These are phyloP conservation scores for Paramyrothecium sp. DNA, from an alignment of 2,329 filamentous ascomycete species.

Conservation along the genomic window DNA sequence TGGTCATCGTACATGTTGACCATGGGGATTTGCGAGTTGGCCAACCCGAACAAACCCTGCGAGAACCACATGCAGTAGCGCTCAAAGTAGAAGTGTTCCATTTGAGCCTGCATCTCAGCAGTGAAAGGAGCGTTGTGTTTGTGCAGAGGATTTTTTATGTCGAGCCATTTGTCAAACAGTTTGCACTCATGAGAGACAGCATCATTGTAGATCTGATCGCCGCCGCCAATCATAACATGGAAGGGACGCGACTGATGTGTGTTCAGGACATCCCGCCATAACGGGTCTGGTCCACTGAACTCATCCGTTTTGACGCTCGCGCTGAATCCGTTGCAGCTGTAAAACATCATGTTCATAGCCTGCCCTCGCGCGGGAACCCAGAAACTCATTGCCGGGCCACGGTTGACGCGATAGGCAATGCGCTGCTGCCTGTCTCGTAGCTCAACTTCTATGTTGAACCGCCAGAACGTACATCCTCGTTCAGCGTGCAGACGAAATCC, in stretches of 20 bases:
- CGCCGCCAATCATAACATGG: conserved; percentile 97
- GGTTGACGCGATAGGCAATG: conserved; percentile 93
- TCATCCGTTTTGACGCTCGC: conserved; percentile 72
- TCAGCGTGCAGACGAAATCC: conserved; percentile 83
- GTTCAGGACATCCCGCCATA: conserved; percentile 96
- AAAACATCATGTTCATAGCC: conserved; percentile 98
- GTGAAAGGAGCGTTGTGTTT: conserved; percentile 81
- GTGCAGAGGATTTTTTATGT: conserved; percentile 73
- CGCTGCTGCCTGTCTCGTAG: conserved; percentile 74
- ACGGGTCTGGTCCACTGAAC: conserved; percentile 88
- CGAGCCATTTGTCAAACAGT: conserved; percentile 81
- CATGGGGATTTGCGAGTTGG: conserved; percentile 94
- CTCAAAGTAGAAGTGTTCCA: conserved; percentile 85
- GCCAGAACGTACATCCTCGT: conserved; percentile 90
- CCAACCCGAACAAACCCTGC: conserved; percentile 89
- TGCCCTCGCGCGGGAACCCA: conserved; percentile 87
- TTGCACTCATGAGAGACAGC: conserved; percentile 71
- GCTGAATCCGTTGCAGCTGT: conserved; percentile 97
- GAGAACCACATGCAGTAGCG: conserved; percentile 95
- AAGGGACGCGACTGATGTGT: conserved; percentile 88
- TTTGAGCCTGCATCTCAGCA: conserved; percentile 78
- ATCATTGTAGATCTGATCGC: conserved; percentile 97
- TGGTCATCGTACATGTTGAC: conserved; percentile 98
- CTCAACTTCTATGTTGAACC: conserved; percentile 93
- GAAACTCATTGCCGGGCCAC: conserved; percentile 83